Evolutionary conservation across 352 stramenopile genomes (phyloP).

Genomic region (Peronospora destructor): DNA sequence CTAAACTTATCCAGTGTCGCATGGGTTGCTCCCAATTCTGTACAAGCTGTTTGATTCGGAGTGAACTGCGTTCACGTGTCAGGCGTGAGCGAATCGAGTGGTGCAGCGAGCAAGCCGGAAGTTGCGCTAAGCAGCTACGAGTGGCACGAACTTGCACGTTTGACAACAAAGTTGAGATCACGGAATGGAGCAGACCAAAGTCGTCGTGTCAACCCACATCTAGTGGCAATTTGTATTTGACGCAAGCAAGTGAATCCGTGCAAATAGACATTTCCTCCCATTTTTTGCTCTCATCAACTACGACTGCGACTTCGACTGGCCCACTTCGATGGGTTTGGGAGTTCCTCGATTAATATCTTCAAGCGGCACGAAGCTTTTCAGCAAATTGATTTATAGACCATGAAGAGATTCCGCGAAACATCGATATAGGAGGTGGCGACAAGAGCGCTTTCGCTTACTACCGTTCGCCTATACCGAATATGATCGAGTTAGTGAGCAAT

Average conservation of each 20-base stretch:
- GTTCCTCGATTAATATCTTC: not conserved
- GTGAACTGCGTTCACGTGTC: conserved; percentile 35
- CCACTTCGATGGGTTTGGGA: not conserved
- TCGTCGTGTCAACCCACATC: conserved; percentile 23
- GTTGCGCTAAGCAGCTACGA: conserved; percentile 30
- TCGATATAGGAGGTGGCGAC: conserved; percentile 49
- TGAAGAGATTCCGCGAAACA: conserved; percentile 54
- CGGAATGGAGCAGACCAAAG: conserved; percentile 5
- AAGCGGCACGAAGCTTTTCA: conserved; percentile 41
- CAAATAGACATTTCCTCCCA: too few relatives aligned
- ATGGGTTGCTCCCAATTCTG: conserved; percentile 18
- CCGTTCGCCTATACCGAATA: conserved; percentile 42
- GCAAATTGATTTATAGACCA: conserved; percentile 48
- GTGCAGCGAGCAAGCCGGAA: conserved; percentile 49
- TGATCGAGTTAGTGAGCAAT: conserved; percentile 33
- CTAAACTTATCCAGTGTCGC: conserved; percentile 28
- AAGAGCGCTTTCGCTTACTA: conserved; percentile 55
- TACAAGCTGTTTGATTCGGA: conserved; percentile 45
- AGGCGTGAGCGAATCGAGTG: conserved; percentile 50
- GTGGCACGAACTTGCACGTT: conserved; percentile 8
- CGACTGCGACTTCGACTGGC: conserved; percentile 1
- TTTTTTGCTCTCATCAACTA: not conserved
- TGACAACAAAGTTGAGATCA: conserved; percentile 6
- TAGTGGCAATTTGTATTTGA: conserved; percentile 10
- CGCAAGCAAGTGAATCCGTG: too few relatives aligned